Base-by-base conservation (phyloP, 2,329 filamentous ascomycete species). In the Graphiopsis chlorocephala region DNA sequence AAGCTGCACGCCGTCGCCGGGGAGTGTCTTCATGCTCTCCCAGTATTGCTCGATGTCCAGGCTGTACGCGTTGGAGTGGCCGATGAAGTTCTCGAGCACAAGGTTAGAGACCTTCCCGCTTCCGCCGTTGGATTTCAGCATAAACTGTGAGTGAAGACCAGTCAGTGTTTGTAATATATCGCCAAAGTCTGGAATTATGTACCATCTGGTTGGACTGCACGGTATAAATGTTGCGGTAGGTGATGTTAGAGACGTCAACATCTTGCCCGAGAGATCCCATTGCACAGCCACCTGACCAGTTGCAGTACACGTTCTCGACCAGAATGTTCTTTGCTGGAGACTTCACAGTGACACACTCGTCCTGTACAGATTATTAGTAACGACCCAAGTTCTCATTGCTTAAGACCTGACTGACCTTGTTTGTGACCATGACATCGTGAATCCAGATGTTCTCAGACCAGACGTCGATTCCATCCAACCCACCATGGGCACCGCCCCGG, bases 301-400 rank as follows among this genome's bases (percentile, higher is more conserved):
- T 88, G 77, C 86, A 88, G 76, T 85, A 85, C 65, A 88, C 80
- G 67, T 82, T 84, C 69, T 88, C 85, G 42, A 87, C 74, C n/a
- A 86, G 77, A 42, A 87, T 81, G 71, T 86, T 81, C 61, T 80
- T 77, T 3, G 83, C 77, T 1, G 82, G 81, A 53, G 77, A 80
- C 74, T 84, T 86, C 66, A 86, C 82, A 2, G 84, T 86, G 0
- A 86, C 83, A 70, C 84, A 86, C 71, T 87, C 85, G 70, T 87
- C 72, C 65, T 68, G 47, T 3, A 11, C 14, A n/a, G 0, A 10
- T 5, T 12, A 15, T 64, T 29, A 64, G 55, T 26, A 11, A 4
- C 17, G 1, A 12, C 3, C 23, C 3, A 10, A 38, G 6, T 14
- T 17, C 35, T 29, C 48, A n/a, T 7, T 2, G 15, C 26, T 7